Evolutionary conservation across 1,139 yeast species (phyloP).

Genomic region (Protomyces inundatus): DNA sequence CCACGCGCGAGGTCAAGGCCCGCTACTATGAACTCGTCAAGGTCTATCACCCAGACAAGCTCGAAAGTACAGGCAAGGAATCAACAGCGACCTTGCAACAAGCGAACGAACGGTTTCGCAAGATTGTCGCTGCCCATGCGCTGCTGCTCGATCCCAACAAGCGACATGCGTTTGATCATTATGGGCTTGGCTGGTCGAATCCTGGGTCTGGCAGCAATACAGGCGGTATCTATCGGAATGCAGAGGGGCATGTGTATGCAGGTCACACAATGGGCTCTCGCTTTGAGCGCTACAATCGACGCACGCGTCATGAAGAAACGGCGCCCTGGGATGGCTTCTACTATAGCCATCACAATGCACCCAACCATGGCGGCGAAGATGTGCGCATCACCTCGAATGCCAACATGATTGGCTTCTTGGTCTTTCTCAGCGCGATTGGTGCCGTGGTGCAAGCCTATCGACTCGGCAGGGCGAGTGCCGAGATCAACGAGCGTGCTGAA

Average conservation of each 20-base stretch:
- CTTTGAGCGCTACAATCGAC: constrained; percentile 17
- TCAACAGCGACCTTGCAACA: constrained; percentile 27
- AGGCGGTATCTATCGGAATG: neutral
- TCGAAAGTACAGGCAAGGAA: neutral
- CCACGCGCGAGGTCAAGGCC: constrained; percentile 47
- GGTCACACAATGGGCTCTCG: constrained; percentile 12
- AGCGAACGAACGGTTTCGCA: constrained; percentile 54
- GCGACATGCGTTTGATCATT: constrained; percentile 45
- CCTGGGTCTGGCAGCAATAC: constrained; percentile 6
- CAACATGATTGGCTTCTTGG: constrained; percentile 19
- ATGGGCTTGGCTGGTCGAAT: constrained; percentile 32
- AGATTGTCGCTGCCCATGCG: constrained; percentile 67
- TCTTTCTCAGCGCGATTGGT: constrained; percentile 21
- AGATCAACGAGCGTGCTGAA: constrained; percentile 22
- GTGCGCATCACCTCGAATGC: constrained; percentile 18
- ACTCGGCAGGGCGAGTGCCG: constrained; percentile 22
- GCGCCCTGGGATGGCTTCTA: constrained; percentile 23
- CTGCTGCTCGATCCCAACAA: constrained; percentile 56
- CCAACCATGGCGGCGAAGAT: neutral
- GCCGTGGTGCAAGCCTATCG: constrained; percentile 22
- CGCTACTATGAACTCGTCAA: constrained; percentile 65
- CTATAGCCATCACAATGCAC: neutral
- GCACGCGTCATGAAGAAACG: constrained; percentile 20
- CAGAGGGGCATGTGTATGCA: constrained; percentile 6
- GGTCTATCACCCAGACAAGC: constrained; percentile 75